Conservation (phyloP, 768 basidiomycete genomes). For the Pleurotus eryngii region DNA sequence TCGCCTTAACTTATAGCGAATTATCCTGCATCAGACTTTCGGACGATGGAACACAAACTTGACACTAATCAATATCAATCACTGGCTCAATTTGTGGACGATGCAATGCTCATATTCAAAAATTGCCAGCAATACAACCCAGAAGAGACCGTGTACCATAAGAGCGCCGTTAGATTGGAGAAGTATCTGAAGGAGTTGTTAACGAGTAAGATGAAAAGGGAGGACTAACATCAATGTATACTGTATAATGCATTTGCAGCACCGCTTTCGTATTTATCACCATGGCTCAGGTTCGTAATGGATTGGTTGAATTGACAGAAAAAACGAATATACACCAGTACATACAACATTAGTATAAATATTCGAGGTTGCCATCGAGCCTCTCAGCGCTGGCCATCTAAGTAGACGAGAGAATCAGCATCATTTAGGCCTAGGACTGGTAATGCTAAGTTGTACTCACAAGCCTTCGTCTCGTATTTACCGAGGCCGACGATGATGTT, state of each 20-base stretch:
- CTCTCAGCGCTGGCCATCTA: slow-evolving; percentile 51
- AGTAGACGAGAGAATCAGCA: slow-evolving; percentile 2
- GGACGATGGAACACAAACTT: slow-evolving; percentile 88
- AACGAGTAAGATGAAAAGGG: slow-evolving; percentile 28
- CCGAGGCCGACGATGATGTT: slow-evolving; percentile 81
- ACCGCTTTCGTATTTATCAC: no score
- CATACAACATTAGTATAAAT: not conserved
- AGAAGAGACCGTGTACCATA: slow-evolving; percentile 73
- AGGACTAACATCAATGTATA: slow-evolving; percentile 8
- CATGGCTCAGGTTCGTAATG: no score
- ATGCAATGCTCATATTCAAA: slow-evolving; percentile 81
- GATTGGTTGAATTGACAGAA: no score
- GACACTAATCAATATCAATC: slow-evolving; percentile 78
- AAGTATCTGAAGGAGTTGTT: slow-evolving; percentile 64
- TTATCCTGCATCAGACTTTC: slow-evolving; percentile 57
- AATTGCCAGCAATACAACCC: slow-evolving; percentile 91
- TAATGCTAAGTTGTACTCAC: slow-evolving; percentile 24
- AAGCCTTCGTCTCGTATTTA: slow-evolving; percentile 46
- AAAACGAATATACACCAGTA: not conserved
- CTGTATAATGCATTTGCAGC: not conserved
- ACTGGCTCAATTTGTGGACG: slow-evolving; percentile 72
- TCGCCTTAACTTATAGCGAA: not conserved
- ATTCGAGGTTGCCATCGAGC: not conserved
- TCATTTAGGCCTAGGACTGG: not conserved
- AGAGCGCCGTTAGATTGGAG: slow-evolving; percentile 83